Base-by-base conservation (phyloP, 306 rosid species). In the Albizia julibrissin region DNA sequence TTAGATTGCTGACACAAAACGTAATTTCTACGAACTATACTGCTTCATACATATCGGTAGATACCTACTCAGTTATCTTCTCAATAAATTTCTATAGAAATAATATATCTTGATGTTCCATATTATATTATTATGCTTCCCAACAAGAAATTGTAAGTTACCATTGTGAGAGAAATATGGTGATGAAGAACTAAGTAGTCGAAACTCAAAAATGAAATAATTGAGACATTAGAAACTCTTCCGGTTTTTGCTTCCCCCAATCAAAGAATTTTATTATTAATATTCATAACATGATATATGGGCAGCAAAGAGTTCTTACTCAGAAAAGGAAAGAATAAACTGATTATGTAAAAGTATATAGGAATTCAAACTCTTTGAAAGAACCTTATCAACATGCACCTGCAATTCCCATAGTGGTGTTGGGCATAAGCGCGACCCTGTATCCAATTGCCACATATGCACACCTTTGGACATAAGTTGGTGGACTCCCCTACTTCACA, bases 281-380 rank as follows among this genome's bases (percentile, higher is more conserved):
- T 71, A 72, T 82, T 54, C 72, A 78, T 72, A 74, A 70, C 75
- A 78, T 82, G 70, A 33, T 70, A 85, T 67, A 54, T 19, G 42
- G 21, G 56, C 64, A 76, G 27, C 33, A 64, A 6, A 65, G 58
- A 72, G 29, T 8, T 74, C 50, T 24, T 59, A 70, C 62, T n/a
- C 34, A 19, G 59, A 19, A 19, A 19, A 49, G n/a, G 12, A 15
- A 16, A 49, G 56, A 24, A 71, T 69, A 42, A 72, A 49, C 3
- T 49, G 56, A 3, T 15, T 49, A 14, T 49, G 21, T 16, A 49
- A 49, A 49, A 15, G 56, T 49, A 49, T 19, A 14, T 49, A 49
- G 19, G 56, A 14, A 49, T 49, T 49, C 21, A 49, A 49, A 15
- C 4, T 19, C 19, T 10, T 10, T 44, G 50, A 44, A 44, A 44